Percentiles rank a stretch among this genome's conserved stretches.
phyloP scores from a whole-genome alignment of 169 alveolate species.

The Babesia caballi region DNA sequence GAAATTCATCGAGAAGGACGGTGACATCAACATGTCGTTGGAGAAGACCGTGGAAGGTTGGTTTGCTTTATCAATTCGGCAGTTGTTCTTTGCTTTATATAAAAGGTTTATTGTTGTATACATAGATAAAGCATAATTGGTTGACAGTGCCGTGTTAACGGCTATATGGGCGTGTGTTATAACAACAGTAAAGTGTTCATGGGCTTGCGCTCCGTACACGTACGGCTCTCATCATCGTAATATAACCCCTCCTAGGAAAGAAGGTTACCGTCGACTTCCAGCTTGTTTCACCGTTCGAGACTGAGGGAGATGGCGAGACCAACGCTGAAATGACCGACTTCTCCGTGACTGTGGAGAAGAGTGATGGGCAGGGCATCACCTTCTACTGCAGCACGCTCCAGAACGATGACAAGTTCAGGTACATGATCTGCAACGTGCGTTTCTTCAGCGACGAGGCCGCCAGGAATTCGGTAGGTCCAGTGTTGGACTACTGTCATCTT shows the following conservation, averaged over 20 bases:
- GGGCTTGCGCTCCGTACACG: too few species aligned
- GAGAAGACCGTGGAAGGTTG: slow-evolving; percentile 77
- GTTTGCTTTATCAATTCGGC: slow-evolving; percentile 3
- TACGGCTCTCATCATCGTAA: background rate
- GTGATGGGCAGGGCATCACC: slow-evolving; percentile 77
- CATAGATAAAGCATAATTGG: too few species aligned
- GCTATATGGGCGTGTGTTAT: too few species aligned
- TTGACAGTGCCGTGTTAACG: too few species aligned
- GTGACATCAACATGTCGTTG: slow-evolving; percentile 81
- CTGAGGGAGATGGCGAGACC: slow-evolving; percentile 83
- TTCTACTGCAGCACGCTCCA: slow-evolving; percentile 85
- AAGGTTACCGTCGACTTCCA: slow-evolving; percentile 80
- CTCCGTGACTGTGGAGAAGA: slow-evolving; percentile 83
- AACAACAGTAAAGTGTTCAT: too few species aligned
- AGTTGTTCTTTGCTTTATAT: background rate
- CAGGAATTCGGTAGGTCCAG: slow-evolving; percentile 73
- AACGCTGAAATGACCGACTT: slow-evolving; percentile 86
- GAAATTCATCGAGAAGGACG: slow-evolving; percentile 79
- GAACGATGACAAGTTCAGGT: slow-evolving; percentile 80
- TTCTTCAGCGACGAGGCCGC: slow-evolving; percentile 75
- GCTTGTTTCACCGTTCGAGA: slow-evolving; percentile 80
- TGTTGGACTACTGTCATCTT: background rate
- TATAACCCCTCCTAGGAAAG: slow-evolving; percentile 14
- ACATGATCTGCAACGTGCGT: slow-evolving; percentile 82
- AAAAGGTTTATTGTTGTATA: background rate